Conservation (phyloP, 1,284 basidiomycete species). For the Tausonia pullulans region DNA sequence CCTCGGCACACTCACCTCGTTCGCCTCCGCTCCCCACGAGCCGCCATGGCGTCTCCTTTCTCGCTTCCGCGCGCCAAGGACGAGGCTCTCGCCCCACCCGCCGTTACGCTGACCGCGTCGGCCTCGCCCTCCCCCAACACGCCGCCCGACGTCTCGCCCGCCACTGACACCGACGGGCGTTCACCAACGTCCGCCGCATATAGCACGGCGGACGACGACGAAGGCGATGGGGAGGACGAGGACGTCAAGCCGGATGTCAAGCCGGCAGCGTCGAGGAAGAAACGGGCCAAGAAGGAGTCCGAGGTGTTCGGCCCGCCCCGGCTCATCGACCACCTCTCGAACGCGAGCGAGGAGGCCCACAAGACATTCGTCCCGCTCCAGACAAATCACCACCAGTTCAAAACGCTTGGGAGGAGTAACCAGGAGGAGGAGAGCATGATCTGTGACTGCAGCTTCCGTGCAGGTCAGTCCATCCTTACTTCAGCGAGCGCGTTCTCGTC, state of each 20-base stretch:
- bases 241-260: too few species aligned
- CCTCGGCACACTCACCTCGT: not conserved
- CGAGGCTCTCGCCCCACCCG: not conserved
- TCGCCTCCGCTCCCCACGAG: not conserved
- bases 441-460: conserved; percentile 77
- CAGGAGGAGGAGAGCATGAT: conserved; percentile 85
- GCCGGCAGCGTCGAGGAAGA: too few species aligned
- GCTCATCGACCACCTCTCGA: conserved; percentile 53
- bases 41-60: too few species aligned
- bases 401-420: conserved; percentile 70
- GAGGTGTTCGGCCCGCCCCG: too few species aligned
- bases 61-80: too few species aligned
- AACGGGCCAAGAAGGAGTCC: too few species aligned
- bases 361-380: conserved; percentile 61
- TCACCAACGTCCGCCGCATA: too few species aligned
- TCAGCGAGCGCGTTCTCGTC: not conserved
- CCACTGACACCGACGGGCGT: too few species aligned
- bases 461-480: conserved; percentile 48
- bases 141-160: not conserved
- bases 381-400: conserved; percentile 78
- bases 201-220: too few species aligned
- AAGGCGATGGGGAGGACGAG: too few species aligned
- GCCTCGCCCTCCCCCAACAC: not conserved
- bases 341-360: conserved; percentile 61
- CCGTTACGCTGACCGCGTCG: not conserved